Evolutionary conservation across 805 yeast species (phyloP).

Genomic region (Wickerhamomyces xylosicus): DNA sequence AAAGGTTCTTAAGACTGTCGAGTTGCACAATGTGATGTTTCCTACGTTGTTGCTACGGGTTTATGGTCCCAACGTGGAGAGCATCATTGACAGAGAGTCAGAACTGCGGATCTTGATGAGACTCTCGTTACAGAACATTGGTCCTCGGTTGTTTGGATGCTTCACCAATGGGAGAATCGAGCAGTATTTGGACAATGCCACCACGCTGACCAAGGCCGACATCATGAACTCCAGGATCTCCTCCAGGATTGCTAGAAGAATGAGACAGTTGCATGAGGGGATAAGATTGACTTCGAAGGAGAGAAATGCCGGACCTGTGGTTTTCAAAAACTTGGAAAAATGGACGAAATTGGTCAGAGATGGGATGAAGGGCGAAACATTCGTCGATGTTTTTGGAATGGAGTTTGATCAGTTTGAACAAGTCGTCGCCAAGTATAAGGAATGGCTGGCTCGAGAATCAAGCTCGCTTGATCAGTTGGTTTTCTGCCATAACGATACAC

Average conservation of each 20-base stretch:
- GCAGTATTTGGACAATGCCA: conserved; percentile 79
- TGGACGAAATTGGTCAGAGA: conserved; percentile 50
- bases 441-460: conserved; percentile 39
- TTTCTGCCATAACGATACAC: conserved; percentile 95
- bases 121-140: conserved; percentile 68
- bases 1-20: conserved; percentile 23
- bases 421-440: conserved; percentile 40
- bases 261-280: conserved; percentile 87
- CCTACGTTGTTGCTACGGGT: conserved; percentile 67
- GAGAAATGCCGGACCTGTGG: conserved; percentile 46
- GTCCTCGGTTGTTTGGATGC: conserved; percentile 83
- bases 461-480: conserved; percentile 41
- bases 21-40: conserved; percentile 27
- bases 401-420: conserved; percentile 40
- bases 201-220: conserved; percentile 63
- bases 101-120: conserved; percentile 69
- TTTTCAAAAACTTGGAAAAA: conserved; percentile 59
- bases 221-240: conserved; percentile 68
- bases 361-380: conserved; percentile 24
- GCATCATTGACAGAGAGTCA: conserved; percentile 74
- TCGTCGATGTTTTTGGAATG: conserved; percentile 31
- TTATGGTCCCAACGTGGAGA: conserved; percentile 81
- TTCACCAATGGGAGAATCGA: conserved; percentile 91
- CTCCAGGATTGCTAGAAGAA: conserved; percentile 85
- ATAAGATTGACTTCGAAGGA: conserved; percentile 56